phyloP scores from a whole-genome alignment of 257 asterid species.

The Nicotiana sylvestris region DNA sequence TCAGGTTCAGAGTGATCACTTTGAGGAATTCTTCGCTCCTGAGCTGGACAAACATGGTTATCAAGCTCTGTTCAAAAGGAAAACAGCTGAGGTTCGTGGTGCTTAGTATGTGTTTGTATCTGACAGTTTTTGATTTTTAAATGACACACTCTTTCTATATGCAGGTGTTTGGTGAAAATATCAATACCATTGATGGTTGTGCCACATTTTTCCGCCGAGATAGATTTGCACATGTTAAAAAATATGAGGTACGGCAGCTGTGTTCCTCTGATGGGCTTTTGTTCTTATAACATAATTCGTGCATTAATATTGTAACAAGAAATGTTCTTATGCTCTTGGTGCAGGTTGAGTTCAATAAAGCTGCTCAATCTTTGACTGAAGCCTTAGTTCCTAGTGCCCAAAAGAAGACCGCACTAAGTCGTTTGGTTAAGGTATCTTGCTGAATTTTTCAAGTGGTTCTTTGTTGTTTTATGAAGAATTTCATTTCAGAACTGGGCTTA shows the following conservation, averaged over 20 bases:
- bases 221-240: conserved; percentile 86
- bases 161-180: conserved; percentile 66
- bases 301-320: conserved; percentile 11
- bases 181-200: conserved; percentile 69
- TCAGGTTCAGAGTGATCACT: conserved; percentile 93
- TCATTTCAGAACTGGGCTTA: neutral
- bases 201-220: conserved; percentile 98
- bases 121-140: conserved; percentile 13
- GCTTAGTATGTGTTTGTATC: conserved; percentile 11
- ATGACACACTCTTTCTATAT: conserved; percentile 10
- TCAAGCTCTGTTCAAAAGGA: conserved; percentile 74
- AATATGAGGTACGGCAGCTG: conserved; percentile 69
- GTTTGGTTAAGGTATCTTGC: conserved; percentile 71
- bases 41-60: conserved; percentile 98
- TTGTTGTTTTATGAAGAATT: neutral
- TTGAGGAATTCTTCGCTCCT: conserved; percentile 87
- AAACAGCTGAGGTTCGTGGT: conserved; percentile 79
- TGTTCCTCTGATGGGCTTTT: neutral
- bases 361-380: conserved; percentile 92
- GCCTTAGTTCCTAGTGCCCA: conserved; percentile 74
- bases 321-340: conserved; percentile 10
- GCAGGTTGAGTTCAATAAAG: conserved; percentile 98
- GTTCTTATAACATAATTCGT: neutral
- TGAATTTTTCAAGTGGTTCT: neutral
- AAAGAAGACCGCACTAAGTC: conserved; percentile 68